Percentiles rank a stretch among this genome's conserved stretches.
Conservation (phyloP, 306 rosid species). For the Astragalus membranaceus region DNA sequence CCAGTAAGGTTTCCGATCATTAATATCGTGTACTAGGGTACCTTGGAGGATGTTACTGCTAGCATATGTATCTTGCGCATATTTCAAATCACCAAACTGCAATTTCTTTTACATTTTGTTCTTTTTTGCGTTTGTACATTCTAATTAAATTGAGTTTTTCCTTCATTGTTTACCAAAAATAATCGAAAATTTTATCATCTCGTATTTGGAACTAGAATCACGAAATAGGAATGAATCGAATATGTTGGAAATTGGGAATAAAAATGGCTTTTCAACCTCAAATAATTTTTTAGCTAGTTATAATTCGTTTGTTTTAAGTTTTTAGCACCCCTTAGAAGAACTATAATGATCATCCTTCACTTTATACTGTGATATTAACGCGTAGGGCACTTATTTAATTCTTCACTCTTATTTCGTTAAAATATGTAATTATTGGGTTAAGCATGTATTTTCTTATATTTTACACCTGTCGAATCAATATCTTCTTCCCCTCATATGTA, state of each 20-base stretch:
- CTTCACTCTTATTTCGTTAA: no score
- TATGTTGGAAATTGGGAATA: neutral
- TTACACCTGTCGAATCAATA: no score
- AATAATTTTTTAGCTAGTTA: no score
- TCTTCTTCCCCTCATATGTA: no score
- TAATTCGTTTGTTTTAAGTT: no score
- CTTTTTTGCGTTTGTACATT: slow-evolving; percentile 19
- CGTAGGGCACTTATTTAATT: no score
- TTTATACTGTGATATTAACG: no score
- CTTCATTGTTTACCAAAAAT: neutral
- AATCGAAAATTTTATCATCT: neutral
- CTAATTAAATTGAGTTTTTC: slow-evolving; percentile 11
- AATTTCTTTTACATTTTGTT: slow-evolving; percentile 2
- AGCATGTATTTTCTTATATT: no score
- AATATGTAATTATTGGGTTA: no score
- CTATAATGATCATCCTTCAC: no score
- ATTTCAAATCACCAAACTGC: slow-evolving; percentile 6
- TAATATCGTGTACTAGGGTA: slow-evolving; percentile 1
- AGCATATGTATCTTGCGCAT: slow-evolving; percentile 12
- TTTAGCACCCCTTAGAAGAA: no score
- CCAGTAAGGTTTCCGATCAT: slow-evolving; percentile 15
- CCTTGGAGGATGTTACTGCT: slow-evolving; percentile 12
- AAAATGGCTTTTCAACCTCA: neutral
- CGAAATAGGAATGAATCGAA: neutral
- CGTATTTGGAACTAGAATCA: neutral